These are phyloP conservation scores for Pseudocercospora macadamiae DNA, from an alignment of 2,329 filamentous ascomycete species.

Conservation along the genomic window DNA sequence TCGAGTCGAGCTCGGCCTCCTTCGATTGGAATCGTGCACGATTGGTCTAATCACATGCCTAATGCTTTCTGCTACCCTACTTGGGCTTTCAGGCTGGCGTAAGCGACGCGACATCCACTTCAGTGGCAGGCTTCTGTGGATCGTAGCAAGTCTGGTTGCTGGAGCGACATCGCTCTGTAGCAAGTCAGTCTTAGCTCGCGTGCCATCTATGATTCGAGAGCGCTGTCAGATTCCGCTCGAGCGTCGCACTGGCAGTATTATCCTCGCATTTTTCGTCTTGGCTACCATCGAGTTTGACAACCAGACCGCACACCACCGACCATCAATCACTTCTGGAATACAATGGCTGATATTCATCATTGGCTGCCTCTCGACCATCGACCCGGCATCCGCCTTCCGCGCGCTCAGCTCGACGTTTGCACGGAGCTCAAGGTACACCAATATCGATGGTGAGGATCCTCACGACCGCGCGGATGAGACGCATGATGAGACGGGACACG, in stretches of 20 bases:
- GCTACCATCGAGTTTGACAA: not conserved
- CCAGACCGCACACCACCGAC: not conserved
- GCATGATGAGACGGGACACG: not conserved
- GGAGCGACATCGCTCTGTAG: not conserved
- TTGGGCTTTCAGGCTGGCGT: not conserved
- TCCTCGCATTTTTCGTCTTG: not conserved
- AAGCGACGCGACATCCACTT: slow-evolving; percentile 1
- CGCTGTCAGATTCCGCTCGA: not conserved
- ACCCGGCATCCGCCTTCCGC: not conserved
- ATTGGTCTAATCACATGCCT: not conserved
- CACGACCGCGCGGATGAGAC: not conserved
- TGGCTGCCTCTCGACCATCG: not conserved
- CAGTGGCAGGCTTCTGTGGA: not conserved
- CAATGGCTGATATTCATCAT: not conserved
- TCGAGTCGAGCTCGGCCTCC: not conserved
- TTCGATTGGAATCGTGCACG: not conserved
- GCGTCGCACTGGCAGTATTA: not conserved
- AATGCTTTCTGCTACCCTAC: not conserved
- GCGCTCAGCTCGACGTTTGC: too few species aligned
- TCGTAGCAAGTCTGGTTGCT: not conserved
- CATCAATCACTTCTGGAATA: not conserved
- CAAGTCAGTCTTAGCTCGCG: not conserved
- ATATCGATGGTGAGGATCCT: too few species aligned
- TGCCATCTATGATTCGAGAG: not conserved
- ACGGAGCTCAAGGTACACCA: too few species aligned